Evolutionary conservation across 208 protist species (phyloP).

Genomic region (Wallacemonas collosoma): DNA sequence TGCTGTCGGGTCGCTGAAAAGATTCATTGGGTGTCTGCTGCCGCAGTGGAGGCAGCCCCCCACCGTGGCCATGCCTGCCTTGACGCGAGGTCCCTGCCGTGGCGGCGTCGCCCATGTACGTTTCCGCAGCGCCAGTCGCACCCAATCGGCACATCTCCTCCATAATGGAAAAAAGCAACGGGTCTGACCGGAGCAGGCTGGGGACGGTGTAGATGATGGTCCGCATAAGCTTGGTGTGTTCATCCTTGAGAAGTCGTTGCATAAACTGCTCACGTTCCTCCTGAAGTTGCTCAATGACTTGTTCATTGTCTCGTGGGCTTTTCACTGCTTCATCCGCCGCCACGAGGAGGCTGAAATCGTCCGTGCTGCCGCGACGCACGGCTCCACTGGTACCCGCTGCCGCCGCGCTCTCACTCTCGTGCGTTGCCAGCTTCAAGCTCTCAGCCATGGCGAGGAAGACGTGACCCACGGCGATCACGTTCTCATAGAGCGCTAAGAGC

Average conservation of each 20-base stretch:
- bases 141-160: constrained; percentile 14
- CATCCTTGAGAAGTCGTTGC: constrained; percentile 31
- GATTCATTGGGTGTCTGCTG: constrained; percentile 6
- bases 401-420: neutral
- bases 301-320: neutral
- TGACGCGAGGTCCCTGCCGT: neutral
- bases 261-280: constrained; percentile 27
- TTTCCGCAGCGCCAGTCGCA: neutral
- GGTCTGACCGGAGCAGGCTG: constrained; percentile 8
- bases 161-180: constrained; percentile 15
- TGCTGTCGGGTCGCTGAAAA: neutral
- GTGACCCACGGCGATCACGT: constrained; percentile 49
- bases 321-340: neutral
- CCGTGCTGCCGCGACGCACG: neutral
- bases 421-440: constrained; percentile 15
- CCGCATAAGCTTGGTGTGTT: constrained; percentile 23
- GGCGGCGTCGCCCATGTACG: neutral
- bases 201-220: constrained; percentile 14
- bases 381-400: constrained; percentile 12
- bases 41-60: neutral
- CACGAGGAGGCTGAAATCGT: neutral
- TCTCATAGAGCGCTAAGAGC: constrained; percentile 74
- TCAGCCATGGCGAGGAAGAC: constrained; percentile 34
- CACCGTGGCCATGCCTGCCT: neutral
- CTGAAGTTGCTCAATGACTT: constrained; percentile 5